Base-by-base conservation (phyloP, 371 early-diverging fungal genomes). In the Mucor indicus region DNA sequence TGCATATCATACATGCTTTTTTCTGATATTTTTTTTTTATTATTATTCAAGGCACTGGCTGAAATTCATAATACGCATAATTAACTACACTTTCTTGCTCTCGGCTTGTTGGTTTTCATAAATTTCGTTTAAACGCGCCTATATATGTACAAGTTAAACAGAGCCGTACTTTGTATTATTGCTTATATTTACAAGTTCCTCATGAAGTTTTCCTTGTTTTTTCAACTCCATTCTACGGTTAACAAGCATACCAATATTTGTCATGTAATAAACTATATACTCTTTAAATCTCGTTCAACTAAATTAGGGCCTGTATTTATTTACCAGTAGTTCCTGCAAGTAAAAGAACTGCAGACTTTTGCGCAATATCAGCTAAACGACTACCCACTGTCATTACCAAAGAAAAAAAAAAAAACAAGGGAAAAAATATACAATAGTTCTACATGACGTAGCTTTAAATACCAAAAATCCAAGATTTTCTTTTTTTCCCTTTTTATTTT, bases 161-260 rank as follows among this genome's bases (percentile, higher is more conserved):
- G n/a, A 33, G 9, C 15, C 35, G n/a, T 33, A 11, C n/a, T 15
- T 11, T 11, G 11, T 33, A 4, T 13, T n/a, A 13, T 9, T 33
- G 4, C 36, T 2, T 38, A 21, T 31, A 42, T 55, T 57, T 66
- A 76, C 72, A 51, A 76, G 50, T 46, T 76, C 72, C 48, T 76
- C 76, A 32, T 76, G 62, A 19, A 76, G 57, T 43, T 61, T 62
- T 38, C 72, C 70, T 60, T 76, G 57, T 33, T 72, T 72, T 49
- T 72, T 76, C 23, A 72, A 48, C 30, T 69, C 68, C 62, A 72
- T 67, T 25, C 76, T 57, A 22, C 62, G 62, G 44, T 72, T 72
- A 35, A 95, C 84, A 44, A 85, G 70, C 21, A 84, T 76, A 36
- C 87, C 87, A 32, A 90, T 65, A 55, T 87, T 87, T 41, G 90